Evolutionary conservation across 768 basidiomycete genomes (phyloP), one percentile per base, ranked within the genome.

Genomic region (Termitomyces sp.): DNA sequence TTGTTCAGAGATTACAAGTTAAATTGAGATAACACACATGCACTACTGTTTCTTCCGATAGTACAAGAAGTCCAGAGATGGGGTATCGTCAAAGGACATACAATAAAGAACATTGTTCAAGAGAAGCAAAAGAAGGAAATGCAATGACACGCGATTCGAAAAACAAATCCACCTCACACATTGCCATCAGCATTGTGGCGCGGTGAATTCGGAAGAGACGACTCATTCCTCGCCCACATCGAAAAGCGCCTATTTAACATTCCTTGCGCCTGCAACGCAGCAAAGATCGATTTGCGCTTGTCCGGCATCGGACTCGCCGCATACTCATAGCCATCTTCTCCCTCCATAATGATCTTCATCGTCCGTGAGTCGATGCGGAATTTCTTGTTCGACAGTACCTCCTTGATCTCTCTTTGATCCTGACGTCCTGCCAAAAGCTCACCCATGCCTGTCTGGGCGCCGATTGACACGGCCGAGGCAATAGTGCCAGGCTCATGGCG

Each of bases 261-360:
- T 5, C 36, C 13, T 39, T 60, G 59, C n/a, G 57, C 43, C 54
- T 73, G 70, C 53, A 72, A 58, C 20, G 66, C 53, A n/a, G 62
- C 67, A 62, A 74, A 73, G 48, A 73, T 60, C n/a, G 70, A 70
- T 55, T 56, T 64, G 23, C 70, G 54, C 47, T 65, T 59, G n/a
- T 69, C 64, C 56, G n/a, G n/a, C n/a, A 50, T 63, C 5, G 74
- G 74, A 53, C 70, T 72, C 18, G 62, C 58, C 13, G 74, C 76
- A 35, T 56, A 54, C 50, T 76, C 76, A 59, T 80, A 81, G 3
- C 78, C 78, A 0, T 70, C 68, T 61, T 82, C 80, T 16, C 77
- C 79, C 51, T 79, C 74, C 76, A 81, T 81, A 38, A 83, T 61
- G 52, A 83, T 80, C 62, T 76, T 77, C 72, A 76, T 78, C 20